phyloP scores from a whole-genome alignment of 2,329 filamentous ascomycete genomes.

The Diaporthe sp. region DNA sequence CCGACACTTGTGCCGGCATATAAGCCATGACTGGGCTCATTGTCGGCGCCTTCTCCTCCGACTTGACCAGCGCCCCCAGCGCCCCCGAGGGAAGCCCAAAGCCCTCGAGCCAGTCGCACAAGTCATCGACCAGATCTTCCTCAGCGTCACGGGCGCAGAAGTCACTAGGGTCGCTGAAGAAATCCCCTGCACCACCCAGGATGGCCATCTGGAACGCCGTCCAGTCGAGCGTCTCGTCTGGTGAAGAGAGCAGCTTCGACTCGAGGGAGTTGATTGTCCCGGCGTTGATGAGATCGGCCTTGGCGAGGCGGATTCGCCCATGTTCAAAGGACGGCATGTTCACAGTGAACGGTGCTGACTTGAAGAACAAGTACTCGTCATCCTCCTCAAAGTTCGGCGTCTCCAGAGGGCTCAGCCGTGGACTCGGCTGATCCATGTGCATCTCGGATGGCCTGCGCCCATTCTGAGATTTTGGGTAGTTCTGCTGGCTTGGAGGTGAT shows the following conservation, averaged over 20 bases:
- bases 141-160: conserved; percentile 51
- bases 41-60: conserved; percentile 28
- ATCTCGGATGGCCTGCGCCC: conserved; percentile 13
- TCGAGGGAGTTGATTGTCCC: conserved; percentile 44
- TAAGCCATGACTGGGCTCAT: background rate
- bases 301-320: conserved; percentile 67
- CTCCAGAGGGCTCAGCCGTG: conserved; percentile 16
- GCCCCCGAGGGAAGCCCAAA: conserved; percentile 63
- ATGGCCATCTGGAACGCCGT: conserved; percentile 77
- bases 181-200: conserved; percentile 68
- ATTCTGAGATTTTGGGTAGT: conserved; percentile 22
- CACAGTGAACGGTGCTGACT: conserved; percentile 63
- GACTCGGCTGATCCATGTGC: conserved; percentile 43
- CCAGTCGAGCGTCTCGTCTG: conserved; percentile 72
- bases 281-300: conserved; percentile 54
- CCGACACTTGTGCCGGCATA: background rate
- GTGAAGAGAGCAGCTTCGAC: conserved; percentile 51
- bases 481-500: conserved; percentile 42
- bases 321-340: conserved; percentile 66
- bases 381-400: conserved; percentile 38
- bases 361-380: conserved; percentile 63
- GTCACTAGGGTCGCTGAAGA: conserved; percentile 60
- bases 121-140: conserved; percentile 55
- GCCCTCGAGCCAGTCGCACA: conserved; percentile 66
- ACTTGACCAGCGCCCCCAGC: conserved; percentile 50